A percentile compares a stretch with the other conserved stretches of the same genome.
These are phyloP conservation scores for Cornus florida DNA, from an alignment of 148 eudicot genomes.

Conservation along the genomic window DNA sequence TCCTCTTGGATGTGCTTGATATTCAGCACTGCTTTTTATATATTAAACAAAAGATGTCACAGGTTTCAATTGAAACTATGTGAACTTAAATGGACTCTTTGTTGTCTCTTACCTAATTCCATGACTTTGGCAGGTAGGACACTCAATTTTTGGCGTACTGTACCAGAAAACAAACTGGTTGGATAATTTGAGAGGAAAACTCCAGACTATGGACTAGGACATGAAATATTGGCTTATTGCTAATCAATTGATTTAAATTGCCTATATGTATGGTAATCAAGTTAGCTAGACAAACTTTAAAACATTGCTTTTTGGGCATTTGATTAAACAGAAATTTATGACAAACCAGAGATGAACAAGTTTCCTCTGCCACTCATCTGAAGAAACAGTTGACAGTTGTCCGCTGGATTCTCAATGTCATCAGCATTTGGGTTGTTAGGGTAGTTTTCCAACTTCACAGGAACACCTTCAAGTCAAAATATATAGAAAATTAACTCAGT, in stretches of 20 bases:
- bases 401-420: neutral
- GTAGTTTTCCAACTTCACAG: neutral
- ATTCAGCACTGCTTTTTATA: neutral
- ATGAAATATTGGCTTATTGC: too few species aligned
- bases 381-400: too few species aligned
- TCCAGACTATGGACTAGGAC: too few species aligned
- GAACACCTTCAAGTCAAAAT: neutral
- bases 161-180: neutral
- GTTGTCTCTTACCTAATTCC: neutral
- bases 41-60: neutral
- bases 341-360: neutral
- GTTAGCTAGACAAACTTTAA: neutral
- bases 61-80: neutral
- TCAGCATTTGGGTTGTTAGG: neutral
- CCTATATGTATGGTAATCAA: neutral
- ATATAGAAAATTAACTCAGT: neutral
- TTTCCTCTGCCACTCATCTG: neutral
- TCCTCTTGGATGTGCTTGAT: neutral
- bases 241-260: too few species aligned
- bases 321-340: neutral
- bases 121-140: neutral
- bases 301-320: neutral
- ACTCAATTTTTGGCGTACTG: neutral
- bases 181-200: too few species aligned
- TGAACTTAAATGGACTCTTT: neutral